These are phyloP conservation scores for Phaeophleospora eucalypticola DNA, from an alignment of 2,329 filamentous ascomycete genomes.

Conservation along the genomic window DNA sequence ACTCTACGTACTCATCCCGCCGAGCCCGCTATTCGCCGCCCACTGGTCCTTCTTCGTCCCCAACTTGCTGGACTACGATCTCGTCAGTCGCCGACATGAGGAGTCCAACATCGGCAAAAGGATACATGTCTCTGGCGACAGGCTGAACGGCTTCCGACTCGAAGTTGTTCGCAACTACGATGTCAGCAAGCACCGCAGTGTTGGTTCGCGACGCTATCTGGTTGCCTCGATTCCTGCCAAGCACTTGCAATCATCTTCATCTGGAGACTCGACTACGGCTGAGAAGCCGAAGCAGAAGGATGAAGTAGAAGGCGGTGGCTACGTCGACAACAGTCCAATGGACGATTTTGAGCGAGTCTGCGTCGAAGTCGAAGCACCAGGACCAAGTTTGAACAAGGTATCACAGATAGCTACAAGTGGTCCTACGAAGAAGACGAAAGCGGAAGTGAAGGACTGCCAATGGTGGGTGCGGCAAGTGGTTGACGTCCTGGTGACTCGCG, in stretches of 20 bases:
- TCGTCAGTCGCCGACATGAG: background rate
- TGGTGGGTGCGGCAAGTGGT: slow-evolving; percentile 19
- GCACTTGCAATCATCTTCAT: background rate
- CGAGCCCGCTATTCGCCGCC: slow-evolving; percentile 20
- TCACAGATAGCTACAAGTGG: background rate
- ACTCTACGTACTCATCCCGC: slow-evolving; percentile 17
- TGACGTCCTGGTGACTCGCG: background rate
- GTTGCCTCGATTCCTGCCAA: slow-evolving; percentile 2
- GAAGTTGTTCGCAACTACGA: slow-evolving; percentile 18
- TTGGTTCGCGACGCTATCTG: slow-evolving; percentile 8
- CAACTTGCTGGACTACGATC: slow-evolving; percentile 1
- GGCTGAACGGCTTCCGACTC: slow-evolving; percentile 17
- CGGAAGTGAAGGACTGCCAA: slow-evolving; percentile 18
- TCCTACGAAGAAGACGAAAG: slow-evolving; percentile 2
- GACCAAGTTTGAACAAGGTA: no score
- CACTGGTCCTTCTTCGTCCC: slow-evolving; percentile 21
- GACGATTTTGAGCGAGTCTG: slow-evolving; percentile 14
- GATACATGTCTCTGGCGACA: slow-evolving; percentile 18
- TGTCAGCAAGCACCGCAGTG: slow-evolving; percentile 11
- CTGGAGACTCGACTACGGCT: background rate
- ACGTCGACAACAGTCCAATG: slow-evolving; percentile 11
- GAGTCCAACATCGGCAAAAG: slow-evolving; percentile 11
- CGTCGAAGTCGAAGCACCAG: slow-evolving; percentile 11
- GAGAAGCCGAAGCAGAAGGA: no score
- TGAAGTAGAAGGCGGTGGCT: slow-evolving; percentile 17